Conservation (phyloP, 1,284 basidiomycete species). For the Neonothopanus nambi region DNA sequence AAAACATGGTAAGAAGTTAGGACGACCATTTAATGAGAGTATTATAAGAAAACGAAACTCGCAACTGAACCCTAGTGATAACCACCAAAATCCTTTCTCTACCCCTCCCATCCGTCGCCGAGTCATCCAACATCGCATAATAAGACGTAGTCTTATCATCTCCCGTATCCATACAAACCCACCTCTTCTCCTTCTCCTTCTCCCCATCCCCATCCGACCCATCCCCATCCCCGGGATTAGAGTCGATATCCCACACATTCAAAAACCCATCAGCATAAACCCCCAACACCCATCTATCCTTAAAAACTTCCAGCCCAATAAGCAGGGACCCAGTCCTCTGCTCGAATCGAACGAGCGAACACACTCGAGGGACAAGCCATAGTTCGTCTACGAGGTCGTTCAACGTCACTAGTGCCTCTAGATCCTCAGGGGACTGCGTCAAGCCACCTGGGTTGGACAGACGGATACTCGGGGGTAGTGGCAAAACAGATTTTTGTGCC, state of each 20-base stretch:
- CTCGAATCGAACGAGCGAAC: conserved; percentile 15
- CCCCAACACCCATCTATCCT: conserved; percentile 42
- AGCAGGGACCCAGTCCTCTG: conserved; percentile 22
- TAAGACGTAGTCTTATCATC: conserved; percentile 9
- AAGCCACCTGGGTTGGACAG: background rate
- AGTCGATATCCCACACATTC: conserved; percentile 36
- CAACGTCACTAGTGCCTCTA: conserved; percentile 9
- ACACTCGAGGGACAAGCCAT: conserved; percentile 25
- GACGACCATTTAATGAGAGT: no score
- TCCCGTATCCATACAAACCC: background rate
- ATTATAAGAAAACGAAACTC: background rate
- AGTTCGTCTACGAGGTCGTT: conserved; percentile 11
- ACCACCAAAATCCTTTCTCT: conserved; percentile 1
- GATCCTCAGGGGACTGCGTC: background rate
- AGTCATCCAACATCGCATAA: conserved; percentile 2
- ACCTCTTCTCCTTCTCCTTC: no score
- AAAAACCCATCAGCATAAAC: conserved; percentile 38
- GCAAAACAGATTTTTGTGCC: background rate
- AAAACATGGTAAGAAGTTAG: background rate
- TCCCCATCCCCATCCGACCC: no score
- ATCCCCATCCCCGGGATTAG: background rate
- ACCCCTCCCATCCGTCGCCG: no score
- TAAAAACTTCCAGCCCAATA: conserved; percentile 34
- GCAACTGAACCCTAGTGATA: conserved; percentile 3
- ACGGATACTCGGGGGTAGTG: background rate